phyloP scores from a whole-genome alignment of 1,284 basidiomycete genomes.

The Irpex lacteus region DNA sequence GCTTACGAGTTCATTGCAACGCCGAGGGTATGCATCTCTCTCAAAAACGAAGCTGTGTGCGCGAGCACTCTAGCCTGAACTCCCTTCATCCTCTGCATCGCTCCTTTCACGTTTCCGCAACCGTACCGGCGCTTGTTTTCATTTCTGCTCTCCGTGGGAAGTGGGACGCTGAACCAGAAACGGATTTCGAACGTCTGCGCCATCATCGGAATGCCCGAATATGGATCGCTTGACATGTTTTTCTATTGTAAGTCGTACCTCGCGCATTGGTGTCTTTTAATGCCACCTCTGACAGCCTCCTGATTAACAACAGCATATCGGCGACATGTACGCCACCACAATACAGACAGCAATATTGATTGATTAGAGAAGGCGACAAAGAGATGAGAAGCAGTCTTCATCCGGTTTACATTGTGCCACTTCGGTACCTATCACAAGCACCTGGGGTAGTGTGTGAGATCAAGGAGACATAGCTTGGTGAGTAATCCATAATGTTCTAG shows the following conservation, averaged over 20 bases:
- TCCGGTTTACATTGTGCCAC: no score
- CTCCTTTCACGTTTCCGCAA: not conserved
- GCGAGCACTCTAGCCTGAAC: not conserved
- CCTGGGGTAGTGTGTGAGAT: no score
- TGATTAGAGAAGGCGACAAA: no score
- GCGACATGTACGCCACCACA: no score
- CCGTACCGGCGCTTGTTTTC: not conserved
- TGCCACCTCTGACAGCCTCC: not conserved
- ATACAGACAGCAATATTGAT: no score
- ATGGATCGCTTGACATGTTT: not conserved
- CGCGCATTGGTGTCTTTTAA: not conserved
- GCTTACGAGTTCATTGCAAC: not conserved
- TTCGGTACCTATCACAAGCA: no score
- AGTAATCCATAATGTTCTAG: no score
- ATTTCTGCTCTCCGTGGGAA: not conserved
- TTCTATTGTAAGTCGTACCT: not conserved
- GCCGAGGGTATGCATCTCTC: not conserved
- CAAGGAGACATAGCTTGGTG: no score
- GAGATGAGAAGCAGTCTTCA: no score
- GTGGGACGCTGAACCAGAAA: not conserved
- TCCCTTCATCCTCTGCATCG: not conserved
- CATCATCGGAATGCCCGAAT: not conserved
- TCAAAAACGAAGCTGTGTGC: not conserved
- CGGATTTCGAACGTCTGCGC: not conserved
- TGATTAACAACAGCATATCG: not conserved